Evolutionary conservation across 805 yeast genomes (phyloP).

Genomic region (Millerago galiae): DNA sequence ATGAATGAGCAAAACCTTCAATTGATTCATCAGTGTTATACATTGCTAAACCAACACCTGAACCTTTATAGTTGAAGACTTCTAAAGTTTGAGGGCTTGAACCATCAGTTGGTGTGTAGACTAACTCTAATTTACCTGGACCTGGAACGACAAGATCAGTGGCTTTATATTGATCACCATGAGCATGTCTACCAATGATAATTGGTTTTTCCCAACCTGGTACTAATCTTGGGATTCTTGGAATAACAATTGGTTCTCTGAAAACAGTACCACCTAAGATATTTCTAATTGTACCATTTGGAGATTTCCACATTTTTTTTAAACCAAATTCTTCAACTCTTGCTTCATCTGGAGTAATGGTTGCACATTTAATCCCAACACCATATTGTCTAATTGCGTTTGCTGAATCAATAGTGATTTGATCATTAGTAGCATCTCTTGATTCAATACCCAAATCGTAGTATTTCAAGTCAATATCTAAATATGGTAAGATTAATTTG

Average conservation of each 20-base stretch:
- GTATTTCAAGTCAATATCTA: constrained; percentile 69
- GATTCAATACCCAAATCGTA: constrained; percentile 65
- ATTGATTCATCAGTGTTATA: constrained; percentile 79
- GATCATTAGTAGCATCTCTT: constrained; percentile 66
- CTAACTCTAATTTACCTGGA: constrained; percentile 61
- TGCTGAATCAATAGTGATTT: constrained; percentile 74
- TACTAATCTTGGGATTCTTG: constrained; percentile 68
- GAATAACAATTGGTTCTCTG: constrained; percentile 77
- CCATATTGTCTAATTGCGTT: constrained; percentile 68
- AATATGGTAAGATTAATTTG: constrained; percentile 58
- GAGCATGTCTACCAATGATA: constrained; percentile 81
- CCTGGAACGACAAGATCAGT: constrained; percentile 64
- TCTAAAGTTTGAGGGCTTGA: constrained; percentile 39
- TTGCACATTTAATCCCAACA: constrained; percentile 81
- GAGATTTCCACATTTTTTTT: constrained; percentile 81
- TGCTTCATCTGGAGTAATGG: constrained; percentile 78
- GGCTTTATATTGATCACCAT: constrained; percentile 80
- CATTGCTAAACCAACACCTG: constrained; percentile 79
- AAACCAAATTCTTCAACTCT: constrained; percentile 69
- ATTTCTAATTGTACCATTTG: constrained; percentile 80
- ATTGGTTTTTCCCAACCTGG: constrained; percentile 81
- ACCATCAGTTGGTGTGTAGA: constrained; percentile 59
- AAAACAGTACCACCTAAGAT: constrained; percentile 79
- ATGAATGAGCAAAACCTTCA: constrained; percentile 70
- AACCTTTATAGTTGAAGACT: constrained; percentile 56